Evolutionary conservation across 2,329 filamentous ascomycete species (phyloP).

Genomic region (Cadophora sp.): DNA sequence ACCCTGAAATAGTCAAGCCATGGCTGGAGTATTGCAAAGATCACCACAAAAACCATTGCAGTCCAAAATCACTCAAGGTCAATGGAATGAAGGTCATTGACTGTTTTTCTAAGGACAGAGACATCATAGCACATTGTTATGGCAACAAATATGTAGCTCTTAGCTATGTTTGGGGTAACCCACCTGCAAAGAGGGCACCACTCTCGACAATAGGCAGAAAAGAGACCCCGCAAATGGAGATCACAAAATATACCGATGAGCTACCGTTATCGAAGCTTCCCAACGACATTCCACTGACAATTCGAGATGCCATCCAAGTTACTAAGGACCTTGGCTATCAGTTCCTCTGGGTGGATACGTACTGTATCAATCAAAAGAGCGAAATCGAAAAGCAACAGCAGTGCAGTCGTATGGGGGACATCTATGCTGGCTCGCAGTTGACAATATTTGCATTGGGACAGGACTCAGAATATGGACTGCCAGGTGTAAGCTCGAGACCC

Average conservation of each 20-base stretch:
- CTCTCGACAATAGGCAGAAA: background rate
- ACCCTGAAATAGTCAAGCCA: slow-evolving; percentile 1
- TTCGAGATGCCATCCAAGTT: slow-evolving; percentile 37
- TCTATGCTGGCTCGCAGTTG: slow-evolving; percentile 33
- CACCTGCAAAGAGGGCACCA: slow-evolving; percentile 1
- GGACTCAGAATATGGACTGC: slow-evolving; percentile 34
- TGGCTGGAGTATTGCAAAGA: slow-evolving; percentile 1
- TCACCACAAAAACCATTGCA: background rate
- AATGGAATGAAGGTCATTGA: slow-evolving; percentile 2
- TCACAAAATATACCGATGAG: background rate
- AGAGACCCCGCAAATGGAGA: background rate
- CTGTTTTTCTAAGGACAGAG: background rate
- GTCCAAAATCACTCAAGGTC: background rate
- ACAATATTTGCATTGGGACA: slow-evolving; percentile 35
- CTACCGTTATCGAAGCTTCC: slow-evolving; percentile 15
- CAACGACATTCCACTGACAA: slow-evolving; percentile 28
- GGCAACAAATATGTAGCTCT: slow-evolving; percentile 2
- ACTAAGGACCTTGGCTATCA: slow-evolving; percentile 35
- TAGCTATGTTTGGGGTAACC: slow-evolving; percentile 1
- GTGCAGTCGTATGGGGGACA: slow-evolving; percentile 36
- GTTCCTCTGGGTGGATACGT: slow-evolving; percentile 34
- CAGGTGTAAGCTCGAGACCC: slow-evolving; percentile 23
- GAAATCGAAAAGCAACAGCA: slow-evolving; percentile 29
- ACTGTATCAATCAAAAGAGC: slow-evolving; percentile 30
- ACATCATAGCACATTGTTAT: background rate